Base-by-base conservation (phyloP, 805 yeast species). In the Lipomyces spencermartinsiae region DNA sequence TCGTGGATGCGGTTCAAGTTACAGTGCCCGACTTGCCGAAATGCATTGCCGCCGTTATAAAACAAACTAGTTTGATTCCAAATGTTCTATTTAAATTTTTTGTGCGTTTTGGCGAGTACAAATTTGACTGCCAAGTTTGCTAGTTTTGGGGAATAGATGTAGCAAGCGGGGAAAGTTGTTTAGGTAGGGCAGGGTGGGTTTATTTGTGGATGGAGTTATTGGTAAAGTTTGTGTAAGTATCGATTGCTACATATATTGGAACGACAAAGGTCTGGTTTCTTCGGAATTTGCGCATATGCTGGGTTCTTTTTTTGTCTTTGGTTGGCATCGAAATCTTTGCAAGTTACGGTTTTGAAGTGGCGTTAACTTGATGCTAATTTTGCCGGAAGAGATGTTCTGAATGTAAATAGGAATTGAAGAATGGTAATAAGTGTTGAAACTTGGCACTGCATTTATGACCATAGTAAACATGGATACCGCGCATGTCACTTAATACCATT, bases 21-120 rank as follows among this genome's bases (percentile, higher is more conserved):
- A 61, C 97, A 93, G 75, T 94, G 98, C 79, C 98, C 98, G 0
- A 93, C 93, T 6, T 94, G 98, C 79, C 84, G 98, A 74, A 86
- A 87, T 65, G 85, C 92, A 29, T 80, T 94, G 54, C 98, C 98
- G 1, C 97, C 97, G 0, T 80, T 90, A 63, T 92, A 78, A 62
- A 16, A 5, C 4, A 37, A 43, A n/a, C n/a, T 8, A 35, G 9
- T n/a, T n/a, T 16, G 49, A 12, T 43, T 43, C 10, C 25, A 12
- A 25, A 16, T 37, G 43, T 12, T 12, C 1, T 35, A 43, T 43
- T 43, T 43, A 19, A 19, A 43, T 43, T 43, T n/a, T 43, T 14
- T 16, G n/a, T 43, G 16, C 49, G 14, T 43, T 16, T 43, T 43
- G 49, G 49, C n/a, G 49, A 6, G 22, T 25, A 25, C 3, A 16